phyloP scores from a whole-genome alignment of 2,329 filamentous ascomycete genomes.

The Amauroascus verrucosus region DNA sequence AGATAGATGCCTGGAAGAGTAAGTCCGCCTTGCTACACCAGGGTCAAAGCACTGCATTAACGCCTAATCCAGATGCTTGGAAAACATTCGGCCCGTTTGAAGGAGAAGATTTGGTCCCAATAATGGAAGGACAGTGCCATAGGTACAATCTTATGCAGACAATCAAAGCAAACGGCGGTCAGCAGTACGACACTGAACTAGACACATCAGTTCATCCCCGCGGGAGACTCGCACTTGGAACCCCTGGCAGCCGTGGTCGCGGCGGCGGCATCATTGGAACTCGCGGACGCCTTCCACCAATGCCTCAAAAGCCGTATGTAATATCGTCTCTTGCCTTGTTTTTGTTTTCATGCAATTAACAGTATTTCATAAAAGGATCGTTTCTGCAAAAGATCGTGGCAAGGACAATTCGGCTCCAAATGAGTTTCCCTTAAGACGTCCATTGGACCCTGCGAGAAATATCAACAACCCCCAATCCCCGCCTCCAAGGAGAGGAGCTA shows the following conservation, averaged over 20 bases:
- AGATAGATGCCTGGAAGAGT: conserved; percentile 29
- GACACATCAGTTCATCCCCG: neutral
- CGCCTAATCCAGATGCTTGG: conserved; percentile 23
- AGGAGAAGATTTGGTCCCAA: conserved; percentile 24
- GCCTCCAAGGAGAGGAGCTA: neutral
- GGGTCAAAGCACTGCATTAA: neutral
- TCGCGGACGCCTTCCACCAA: conserved; percentile 14
- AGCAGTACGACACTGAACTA: conserved; percentile 10
- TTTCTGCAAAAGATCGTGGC: neutral
- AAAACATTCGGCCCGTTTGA: conserved; percentile 25
- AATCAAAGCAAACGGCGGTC: conserved; percentile 18
- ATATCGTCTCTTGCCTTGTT: neutral
- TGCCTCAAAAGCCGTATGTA: conserved; percentile 5
- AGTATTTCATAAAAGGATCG: neutral
- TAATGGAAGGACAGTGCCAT: conserved; percentile 33
- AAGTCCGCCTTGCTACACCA: conserved; percentile 16
- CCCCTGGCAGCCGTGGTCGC: conserved; percentile 15
- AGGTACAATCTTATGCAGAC: conserved; percentile 23
- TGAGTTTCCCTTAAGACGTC: neutral
- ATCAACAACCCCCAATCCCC: conserved; percentile 8
- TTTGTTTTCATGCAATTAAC: neutral
- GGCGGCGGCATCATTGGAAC: conserved; percentile 23
- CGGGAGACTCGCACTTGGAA: neutral
- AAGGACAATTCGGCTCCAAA: neutral
- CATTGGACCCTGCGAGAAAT: conserved; percentile 12